These are phyloP conservation scores for Triticum urartu DNA, from an alignment of 176 grass and related monocot genomes.

Conservation along the genomic window DNA sequence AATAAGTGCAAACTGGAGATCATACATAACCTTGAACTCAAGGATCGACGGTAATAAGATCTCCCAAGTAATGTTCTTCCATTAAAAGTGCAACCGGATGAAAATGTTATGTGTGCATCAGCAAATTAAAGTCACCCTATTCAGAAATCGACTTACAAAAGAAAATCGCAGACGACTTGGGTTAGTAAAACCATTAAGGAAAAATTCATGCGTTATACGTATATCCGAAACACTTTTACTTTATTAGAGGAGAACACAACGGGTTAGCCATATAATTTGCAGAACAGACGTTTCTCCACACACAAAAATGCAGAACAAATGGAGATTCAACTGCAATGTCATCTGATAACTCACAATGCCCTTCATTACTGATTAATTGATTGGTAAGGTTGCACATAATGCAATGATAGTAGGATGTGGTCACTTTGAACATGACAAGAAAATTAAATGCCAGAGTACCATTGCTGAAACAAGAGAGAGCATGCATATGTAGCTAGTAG, in stretches of 20 bases:
- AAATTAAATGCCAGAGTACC: background rate
- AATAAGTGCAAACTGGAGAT: too few species aligned
- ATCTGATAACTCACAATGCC: background rate
- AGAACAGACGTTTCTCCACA: too few species aligned
- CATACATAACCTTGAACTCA: too few species aligned
- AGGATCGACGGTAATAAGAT: background rate
- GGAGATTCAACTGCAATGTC: background rate
- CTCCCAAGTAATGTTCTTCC: background rate
- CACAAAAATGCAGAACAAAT: background rate
- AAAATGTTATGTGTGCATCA: too few species aligned
- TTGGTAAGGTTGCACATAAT: background rate
- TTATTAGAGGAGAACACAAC: background rate
- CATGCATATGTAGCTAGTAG: too few species aligned
- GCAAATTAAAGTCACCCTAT: too few species aligned
- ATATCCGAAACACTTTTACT: background rate
- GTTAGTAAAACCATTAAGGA: too few species aligned
- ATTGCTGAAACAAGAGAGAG: too few species aligned
- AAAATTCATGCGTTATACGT: background rate
- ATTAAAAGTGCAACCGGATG: background rate
- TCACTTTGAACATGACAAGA: background rate
- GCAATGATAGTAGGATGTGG: background rate
- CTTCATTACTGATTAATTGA: background rate
- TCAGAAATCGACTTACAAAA: background rate
- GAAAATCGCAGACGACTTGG: too few species aligned
- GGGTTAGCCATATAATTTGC: background rate